Conservation (phyloP, 106 monocot species). For the Agapanthus africanus region DNA sequence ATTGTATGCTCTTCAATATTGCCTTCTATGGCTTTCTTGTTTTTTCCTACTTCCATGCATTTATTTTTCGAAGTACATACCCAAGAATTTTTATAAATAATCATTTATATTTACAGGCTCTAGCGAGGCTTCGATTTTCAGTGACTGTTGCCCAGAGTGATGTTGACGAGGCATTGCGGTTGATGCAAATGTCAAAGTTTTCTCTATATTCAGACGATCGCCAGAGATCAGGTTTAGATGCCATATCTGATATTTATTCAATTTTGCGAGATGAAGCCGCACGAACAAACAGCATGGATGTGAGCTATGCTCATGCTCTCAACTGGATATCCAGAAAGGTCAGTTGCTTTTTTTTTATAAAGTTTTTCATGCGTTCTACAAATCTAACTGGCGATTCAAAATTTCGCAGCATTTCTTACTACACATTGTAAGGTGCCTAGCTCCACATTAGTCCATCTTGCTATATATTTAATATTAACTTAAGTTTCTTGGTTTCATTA, state of each 20-base stretch:
- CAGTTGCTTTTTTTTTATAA: no score
- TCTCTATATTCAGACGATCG: conserved; percentile 92
- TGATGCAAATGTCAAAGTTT: conserved; percentile 99
- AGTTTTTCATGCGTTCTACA: no score
- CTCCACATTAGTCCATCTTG: no score
- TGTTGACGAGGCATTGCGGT: conserved; percentile 86
- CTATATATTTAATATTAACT: no score
- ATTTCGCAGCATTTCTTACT: no score
- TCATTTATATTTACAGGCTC: conserved; percentile 39
- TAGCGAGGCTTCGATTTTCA: conserved; percentile 95
- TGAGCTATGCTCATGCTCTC: conserved; percentile 86
- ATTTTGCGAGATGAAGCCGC: conserved; percentile 92
- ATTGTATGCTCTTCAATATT: conserved; percentile 66
- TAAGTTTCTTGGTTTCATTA: no score
- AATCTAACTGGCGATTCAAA: no score
- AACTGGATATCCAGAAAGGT: conserved; percentile 99
- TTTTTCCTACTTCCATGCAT: background rate
- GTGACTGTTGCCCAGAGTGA: conserved; percentile 91
- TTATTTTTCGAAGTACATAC: background rate
- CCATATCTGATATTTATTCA: conserved; percentile 98
- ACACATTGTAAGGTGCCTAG: no score
- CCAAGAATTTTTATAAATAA: background rate
- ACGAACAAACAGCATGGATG: conserved; percentile 68
- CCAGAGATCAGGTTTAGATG: conserved; percentile 91
- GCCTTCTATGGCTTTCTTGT: no score